Evolutionary conservation across 2,329 filamentous ascomycete genomes (phyloP).

Genomic region (Ophiocordyceps polyrhachis-furcata): DNA sequence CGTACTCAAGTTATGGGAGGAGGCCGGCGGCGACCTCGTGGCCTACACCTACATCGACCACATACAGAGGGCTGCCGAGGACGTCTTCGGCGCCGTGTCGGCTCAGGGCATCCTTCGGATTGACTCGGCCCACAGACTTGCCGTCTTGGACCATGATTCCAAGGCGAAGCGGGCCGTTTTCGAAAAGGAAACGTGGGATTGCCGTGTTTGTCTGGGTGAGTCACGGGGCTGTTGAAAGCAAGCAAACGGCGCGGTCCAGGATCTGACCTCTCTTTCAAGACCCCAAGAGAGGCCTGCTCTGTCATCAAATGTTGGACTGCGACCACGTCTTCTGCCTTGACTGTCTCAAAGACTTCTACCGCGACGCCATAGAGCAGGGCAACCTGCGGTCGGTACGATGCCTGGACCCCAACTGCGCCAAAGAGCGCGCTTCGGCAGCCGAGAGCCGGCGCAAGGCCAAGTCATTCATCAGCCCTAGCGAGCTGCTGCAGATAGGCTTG

Average conservation of each 20-base stretch:
- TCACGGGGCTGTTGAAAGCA: neutral
- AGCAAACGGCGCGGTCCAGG: neutral
- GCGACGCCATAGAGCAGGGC: slow-evolving; percentile 69
- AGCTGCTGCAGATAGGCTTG: slow-evolving; percentile 62
- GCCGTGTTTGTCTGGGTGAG: slow-evolving; percentile 58
- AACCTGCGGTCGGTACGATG: slow-evolving; percentile 67
- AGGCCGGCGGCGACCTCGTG: slow-evolving; percentile 37
- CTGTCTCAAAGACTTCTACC: slow-evolving; percentile 86
- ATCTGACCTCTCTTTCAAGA: slow-evolving; percentile 29
- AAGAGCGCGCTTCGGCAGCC: slow-evolving; percentile 23
- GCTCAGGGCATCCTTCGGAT: slow-evolving; percentile 30
- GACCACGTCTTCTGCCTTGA: slow-evolving; percentile 76
- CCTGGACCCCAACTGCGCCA: slow-evolving; percentile 60
- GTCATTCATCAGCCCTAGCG: slow-evolving; percentile 58
- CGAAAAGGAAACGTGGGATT: slow-evolving; percentile 70
- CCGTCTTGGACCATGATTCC: slow-evolving; percentile 61
- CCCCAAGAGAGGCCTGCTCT: slow-evolving; percentile 70
- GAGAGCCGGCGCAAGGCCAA: slow-evolving; percentile 34
- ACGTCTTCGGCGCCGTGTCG: slow-evolving; percentile 39
- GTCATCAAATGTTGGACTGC: slow-evolving; percentile 68
- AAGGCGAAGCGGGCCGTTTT: slow-evolving; percentile 58
- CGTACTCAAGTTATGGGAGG: slow-evolving; percentile 38
- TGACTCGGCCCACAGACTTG: slow-evolving; percentile 41
- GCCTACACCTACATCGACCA: slow-evolving; percentile 47
- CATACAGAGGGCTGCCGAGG: slow-evolving; percentile 37